These are phyloP conservation scores for Rhodosporidiobolus odoratus DNA, from an alignment of 768 basidiomycete genomes.

Conservation along the genomic window DNA sequence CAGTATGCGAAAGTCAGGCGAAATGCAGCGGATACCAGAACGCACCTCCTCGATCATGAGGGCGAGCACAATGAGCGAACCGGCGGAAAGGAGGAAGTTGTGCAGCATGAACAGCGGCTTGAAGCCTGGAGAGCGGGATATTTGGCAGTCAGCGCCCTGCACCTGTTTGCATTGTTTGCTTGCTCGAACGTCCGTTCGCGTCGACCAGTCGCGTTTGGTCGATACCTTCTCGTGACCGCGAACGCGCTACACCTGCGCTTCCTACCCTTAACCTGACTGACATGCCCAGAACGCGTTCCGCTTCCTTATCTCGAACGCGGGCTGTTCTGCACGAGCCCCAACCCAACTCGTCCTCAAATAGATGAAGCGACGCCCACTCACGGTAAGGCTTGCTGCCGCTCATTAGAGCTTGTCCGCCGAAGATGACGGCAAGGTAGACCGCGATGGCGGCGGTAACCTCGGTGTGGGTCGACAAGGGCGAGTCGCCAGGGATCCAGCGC, in stretches of 20 bases:
- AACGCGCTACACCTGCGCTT: too few species aligned
- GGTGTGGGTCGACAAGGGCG: conserved; percentile 71
- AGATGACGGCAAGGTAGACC: conserved; percentile 81
- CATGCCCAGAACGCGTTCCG: too few species aligned
- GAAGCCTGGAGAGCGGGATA: conserved; percentile 40
- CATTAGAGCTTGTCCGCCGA: conserved; percentile 78
- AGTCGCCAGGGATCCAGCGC: conserved; percentile 52
- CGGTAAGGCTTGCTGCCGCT: conserved; percentile 65
- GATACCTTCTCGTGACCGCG: too few species aligned
- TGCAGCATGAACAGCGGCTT: conserved; percentile 54
- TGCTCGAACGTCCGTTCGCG: neutral
- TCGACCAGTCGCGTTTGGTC: too few species aligned
- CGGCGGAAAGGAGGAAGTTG: conserved; percentile 78
- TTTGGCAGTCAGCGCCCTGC: neutral
- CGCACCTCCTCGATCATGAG: conserved; percentile 84
- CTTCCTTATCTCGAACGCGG: too few species aligned
- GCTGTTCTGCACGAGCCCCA: too few species aligned
- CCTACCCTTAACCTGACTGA: too few species aligned
- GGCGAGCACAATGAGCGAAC: conserved; percentile 75
- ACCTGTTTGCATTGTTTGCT: neutral
- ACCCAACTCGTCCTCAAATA: neutral
- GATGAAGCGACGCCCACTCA: conserved; percentile 10
- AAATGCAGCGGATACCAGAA: neutral
- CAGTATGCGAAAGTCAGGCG: neutral
- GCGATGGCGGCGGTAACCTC: conserved; percentile 65